phyloP scores from a whole-genome alignment of 352 stramenopile species.

The Pythium periplocum region DNA sequence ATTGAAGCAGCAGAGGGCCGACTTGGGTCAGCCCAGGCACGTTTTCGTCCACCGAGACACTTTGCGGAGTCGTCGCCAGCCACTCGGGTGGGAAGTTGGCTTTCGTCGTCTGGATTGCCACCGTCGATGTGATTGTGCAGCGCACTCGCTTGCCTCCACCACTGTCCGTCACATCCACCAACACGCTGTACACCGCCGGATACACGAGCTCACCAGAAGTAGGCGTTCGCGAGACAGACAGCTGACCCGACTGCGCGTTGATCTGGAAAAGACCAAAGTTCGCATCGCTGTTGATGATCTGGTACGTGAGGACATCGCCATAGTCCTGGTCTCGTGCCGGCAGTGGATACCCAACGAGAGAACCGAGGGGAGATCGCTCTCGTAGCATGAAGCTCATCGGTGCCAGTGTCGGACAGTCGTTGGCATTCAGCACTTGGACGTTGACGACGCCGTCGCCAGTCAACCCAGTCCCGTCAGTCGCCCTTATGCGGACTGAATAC shows the following conservation, averaged over 20 bases:
- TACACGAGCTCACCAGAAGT: constrained; percentile 29
- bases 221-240: constrained; percentile 27
- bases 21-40: constrained; percentile 20
- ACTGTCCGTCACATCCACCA: constrained; percentile 38
- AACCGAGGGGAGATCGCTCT: constrained; percentile 22
- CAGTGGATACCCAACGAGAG: constrained; percentile 44
- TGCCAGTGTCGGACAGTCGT: constrained; percentile 47
- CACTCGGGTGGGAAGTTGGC: constrained; percentile 50
- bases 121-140: constrained; percentile 18
- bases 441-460: constrained; percentile 17
- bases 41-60: constrained; percentile 42
- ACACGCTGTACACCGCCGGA: constrained; percentile 24
- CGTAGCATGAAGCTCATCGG: constrained; percentile 35
- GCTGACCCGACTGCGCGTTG: constrained; percentile 38
- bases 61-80: constrained; percentile 17
- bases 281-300: constrained; percentile 21
- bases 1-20: constrained; percentile 14
- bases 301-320: constrained; percentile 38
- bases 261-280: constrained; percentile 31
- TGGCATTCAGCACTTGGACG: constrained; percentile 37
- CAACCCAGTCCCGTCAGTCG: constrained; percentile 34
- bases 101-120: constrained; percentile 34
- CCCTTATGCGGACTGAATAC: constrained; percentile 24
- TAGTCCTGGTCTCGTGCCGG: constrained; percentile 47
- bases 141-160: background rate